Conservation (phyloP, 306 rosid genomes). For the Ziziphus jujuba region DNA sequence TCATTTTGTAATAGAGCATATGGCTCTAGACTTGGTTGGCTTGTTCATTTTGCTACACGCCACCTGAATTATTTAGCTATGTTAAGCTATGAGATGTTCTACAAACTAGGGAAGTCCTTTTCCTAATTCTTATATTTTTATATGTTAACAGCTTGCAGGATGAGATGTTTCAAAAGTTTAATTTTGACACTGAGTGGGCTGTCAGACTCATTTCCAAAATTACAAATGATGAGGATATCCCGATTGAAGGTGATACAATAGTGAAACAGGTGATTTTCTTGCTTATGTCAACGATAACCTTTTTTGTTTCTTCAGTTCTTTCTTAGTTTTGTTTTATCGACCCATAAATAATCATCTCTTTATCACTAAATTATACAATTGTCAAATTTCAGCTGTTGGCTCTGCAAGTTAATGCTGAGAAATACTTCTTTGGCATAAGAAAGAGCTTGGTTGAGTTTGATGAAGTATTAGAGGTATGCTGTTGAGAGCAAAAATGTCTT, state of each 20-base stretch:
- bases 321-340: constrained; percentile 23
- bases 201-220: constrained; percentile 87
- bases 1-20: not conserved
- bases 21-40: not conserved
- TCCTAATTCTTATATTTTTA: constrained; percentile 27
- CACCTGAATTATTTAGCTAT: not conserved
- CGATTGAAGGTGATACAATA: constrained; percentile 84
- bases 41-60: not conserved
- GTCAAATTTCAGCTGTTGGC: constrained; percentile 61
- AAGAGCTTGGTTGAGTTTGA: constrained; percentile 95
- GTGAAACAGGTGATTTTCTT: constrained; percentile 76
- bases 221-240: constrained; percentile 88
- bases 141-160: constrained; percentile 86
- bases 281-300: constrained; percentile 16
- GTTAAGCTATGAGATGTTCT: not conserved
- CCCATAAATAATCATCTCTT: constrained; percentile 20
- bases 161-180: constrained; percentile 95
- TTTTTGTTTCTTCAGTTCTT: constrained; percentile 8
- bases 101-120: not conserved
- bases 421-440: constrained; percentile 81
- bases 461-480: constrained; percentile 93
- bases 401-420: constrained; percentile 91
- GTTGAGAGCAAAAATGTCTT: constrained; percentile 1
- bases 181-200: constrained; percentile 98
- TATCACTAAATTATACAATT: constrained; percentile 31